Base-by-base conservation (phyloP, 352 stramenopile genomes). In the Globisporangium emineosum region DNA sequence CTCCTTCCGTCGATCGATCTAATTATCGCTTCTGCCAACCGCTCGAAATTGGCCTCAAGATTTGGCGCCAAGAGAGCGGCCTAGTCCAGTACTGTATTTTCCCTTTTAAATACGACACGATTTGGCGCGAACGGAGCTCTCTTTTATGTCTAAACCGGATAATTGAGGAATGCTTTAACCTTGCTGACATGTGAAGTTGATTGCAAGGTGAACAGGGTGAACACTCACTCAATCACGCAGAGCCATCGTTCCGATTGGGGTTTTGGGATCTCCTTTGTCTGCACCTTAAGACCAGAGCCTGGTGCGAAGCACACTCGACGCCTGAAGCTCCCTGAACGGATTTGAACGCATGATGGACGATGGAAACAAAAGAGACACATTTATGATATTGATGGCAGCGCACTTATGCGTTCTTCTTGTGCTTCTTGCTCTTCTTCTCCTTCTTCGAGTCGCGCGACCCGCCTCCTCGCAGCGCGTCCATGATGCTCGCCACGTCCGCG, bases 401-500 rank as follows among this genome's bases (percentile, higher is more conserved):
- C 37, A 33, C 23, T 47, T 69, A 67, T 33, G 57, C 29, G 13
- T 76, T 63, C 53, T 43, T 65, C 35, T 68, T 67, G 13, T 68
- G 64, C 56, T 82, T 84, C 58, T 80, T 84, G 51, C 57, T 80
- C 35, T 79, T 79, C 57, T 85, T 86, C 30, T 49, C 66, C 33
- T 62, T 66, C 62, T 69, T 67, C 29, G 35, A 37, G 43, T 35
- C 52, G 10, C 43, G 43, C 19, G 43, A 51, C 19, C 55, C 59
- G 0, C 73, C 66, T 53, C 62, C 68, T n/a, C 79, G 78, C 54
- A 91, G 70, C 23, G 72, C 81, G 55, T 83, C 79, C 78, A 91
- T 83, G 66, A 91, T 91, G 50, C 74, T 76, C 19, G 74, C 59
- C n/a, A 91, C 74, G 53, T 91, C 83, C 8, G 78, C 77, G 67